Conservation (phyloP, 352 stramenopile species). For the Phytophthora sansomeana region DNA sequence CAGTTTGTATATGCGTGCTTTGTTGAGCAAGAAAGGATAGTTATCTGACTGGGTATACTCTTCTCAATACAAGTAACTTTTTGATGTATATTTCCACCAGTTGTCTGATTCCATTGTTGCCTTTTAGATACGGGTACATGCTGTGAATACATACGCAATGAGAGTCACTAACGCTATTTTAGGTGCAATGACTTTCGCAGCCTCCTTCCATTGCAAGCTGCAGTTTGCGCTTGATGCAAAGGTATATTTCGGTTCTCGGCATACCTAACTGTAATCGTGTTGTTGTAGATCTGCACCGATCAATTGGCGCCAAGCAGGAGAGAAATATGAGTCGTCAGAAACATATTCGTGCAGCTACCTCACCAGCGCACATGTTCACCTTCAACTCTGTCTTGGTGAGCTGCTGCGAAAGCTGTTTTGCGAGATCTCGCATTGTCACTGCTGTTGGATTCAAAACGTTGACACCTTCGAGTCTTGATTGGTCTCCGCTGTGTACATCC, state of each 20-base stretch:
- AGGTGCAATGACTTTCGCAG: too few species aligned
- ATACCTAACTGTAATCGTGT: too few species aligned
- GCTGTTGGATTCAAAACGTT: constrained; percentile 12
- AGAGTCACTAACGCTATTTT: too few species aligned
- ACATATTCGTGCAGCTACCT: background rate
- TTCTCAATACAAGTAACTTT: constrained; percentile 13
- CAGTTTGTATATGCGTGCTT: constrained; percentile 15
- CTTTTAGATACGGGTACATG: too few species aligned
- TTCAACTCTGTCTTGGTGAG: constrained; percentile 8
- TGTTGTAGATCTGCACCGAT: background rate
- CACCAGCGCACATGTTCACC: too few species aligned
- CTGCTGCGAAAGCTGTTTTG: constrained; percentile 17
- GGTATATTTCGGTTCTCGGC: background rate
- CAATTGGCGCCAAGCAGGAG: background rate
- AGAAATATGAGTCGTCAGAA: too few species aligned
- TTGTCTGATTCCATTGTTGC: too few species aligned
- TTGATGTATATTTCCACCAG: too few species aligned
- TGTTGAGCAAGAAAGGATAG: constrained; percentile 7
- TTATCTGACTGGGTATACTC: background rate
- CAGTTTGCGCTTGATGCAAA: background rate
- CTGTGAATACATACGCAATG: too few species aligned
- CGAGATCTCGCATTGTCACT: background rate
- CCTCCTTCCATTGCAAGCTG: too few species aligned
- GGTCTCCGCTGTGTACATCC: too few species aligned
- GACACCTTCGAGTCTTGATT: too few species aligned